Percentiles rank a stretch among this genome's conserved stretches.
Evolutionary conservation across 2,329 filamentous ascomycete genomes (phyloP).

Genomic region (Nemania sp.): DNA sequence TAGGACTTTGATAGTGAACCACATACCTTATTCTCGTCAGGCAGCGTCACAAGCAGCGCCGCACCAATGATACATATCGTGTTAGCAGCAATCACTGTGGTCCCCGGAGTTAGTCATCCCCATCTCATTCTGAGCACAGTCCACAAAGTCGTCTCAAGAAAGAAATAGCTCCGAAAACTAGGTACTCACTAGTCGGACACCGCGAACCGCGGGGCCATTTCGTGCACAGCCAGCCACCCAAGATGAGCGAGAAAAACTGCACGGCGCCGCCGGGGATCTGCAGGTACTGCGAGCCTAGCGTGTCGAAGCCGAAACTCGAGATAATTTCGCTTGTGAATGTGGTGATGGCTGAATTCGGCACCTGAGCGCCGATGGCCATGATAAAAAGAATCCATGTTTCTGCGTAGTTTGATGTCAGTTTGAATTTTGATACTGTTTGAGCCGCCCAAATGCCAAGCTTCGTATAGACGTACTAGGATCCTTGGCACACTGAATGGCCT

Average conservation of each 20-base stretch:
- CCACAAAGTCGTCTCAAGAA: too few relatives aligned
- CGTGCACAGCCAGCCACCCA: constrained; percentile 55
- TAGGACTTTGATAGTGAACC: not conserved
- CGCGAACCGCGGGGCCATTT: constrained; percentile 53
- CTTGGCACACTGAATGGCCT: constrained; percentile 49
- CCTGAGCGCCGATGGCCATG: constrained; percentile 56
- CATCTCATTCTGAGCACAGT: too few relatives aligned
- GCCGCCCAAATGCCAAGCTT: not conserved
- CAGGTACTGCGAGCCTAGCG: constrained; percentile 57
- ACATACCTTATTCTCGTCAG: constrained; percentile 48
- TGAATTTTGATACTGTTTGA: not conserved
- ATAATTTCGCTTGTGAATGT: constrained; percentile 42
- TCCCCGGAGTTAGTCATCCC: too few relatives aligned
- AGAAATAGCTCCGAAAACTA: too few relatives aligned
- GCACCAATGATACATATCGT: constrained; percentile 57
- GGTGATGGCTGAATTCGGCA: constrained; percentile 60
- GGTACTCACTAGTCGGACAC: constrained; percentile 57
- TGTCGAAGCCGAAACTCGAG: constrained; percentile 44
- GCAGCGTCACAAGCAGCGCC: constrained; percentile 55
- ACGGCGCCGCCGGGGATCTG: constrained; percentile 63
- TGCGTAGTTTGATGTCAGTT: constrained; percentile 28
- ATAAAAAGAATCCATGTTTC: constrained; percentile 60
- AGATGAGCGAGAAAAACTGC: constrained; percentile 56
- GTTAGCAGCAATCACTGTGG: constrained; percentile 61
- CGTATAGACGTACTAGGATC: constrained; percentile 42